These are phyloP conservation scores for Termitomyces sp. DNA, from an alignment of 768 basidiomycete genomes.

Conservation along the genomic window DNA sequence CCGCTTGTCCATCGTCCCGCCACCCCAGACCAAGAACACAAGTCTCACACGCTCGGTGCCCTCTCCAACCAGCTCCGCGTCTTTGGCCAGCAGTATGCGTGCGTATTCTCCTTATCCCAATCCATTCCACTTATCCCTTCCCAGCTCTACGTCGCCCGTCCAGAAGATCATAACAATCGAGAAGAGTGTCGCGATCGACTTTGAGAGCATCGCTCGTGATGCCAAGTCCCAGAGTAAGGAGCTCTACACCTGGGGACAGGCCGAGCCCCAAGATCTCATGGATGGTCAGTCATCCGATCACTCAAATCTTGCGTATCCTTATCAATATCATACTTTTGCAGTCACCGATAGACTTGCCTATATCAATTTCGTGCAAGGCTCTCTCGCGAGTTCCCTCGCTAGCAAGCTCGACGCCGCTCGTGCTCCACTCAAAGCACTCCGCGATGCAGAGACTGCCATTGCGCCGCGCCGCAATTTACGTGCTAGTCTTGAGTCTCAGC, in stretches of 20 bases:
- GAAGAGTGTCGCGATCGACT: conserved; percentile 75
- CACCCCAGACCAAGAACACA: conserved; percentile 37
- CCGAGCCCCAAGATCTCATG: conserved; percentile 63
- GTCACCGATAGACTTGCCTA: conserved; percentile 81
- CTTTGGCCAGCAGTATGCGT: conserved; percentile 73
- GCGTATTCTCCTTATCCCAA: conserved; percentile 17
- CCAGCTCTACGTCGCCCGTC: conserved; percentile 52
- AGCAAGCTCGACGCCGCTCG: conserved; percentile 60
- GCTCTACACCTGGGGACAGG: conserved; percentile 79
- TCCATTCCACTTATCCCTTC: conserved; percentile 6
- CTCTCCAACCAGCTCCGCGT: conserved; percentile 69
- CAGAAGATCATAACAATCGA: conserved; percentile 77
- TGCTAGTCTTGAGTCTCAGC: conserved; percentile 50
- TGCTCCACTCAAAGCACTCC: conserved; percentile 60
- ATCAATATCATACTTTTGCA: conserved; percentile 18
- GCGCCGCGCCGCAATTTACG: conserved; percentile 60
- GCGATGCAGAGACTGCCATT: conserved; percentile 62
- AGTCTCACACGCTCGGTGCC: conserved; percentile 51
- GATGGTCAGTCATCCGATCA: conserved; percentile 46
- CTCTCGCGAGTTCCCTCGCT: conserved; percentile 56
- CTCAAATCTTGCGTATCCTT: conserved; percentile 4
- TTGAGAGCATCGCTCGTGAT: conserved; percentile 61
- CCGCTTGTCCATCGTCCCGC: conserved; percentile 43
- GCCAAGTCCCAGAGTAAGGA: conserved; percentile 76
- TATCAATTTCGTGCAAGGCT: conserved; percentile 71